Conservation (phyloP, 306 rosid genomes). For the Herpetospermum pedunculosum region DNA sequence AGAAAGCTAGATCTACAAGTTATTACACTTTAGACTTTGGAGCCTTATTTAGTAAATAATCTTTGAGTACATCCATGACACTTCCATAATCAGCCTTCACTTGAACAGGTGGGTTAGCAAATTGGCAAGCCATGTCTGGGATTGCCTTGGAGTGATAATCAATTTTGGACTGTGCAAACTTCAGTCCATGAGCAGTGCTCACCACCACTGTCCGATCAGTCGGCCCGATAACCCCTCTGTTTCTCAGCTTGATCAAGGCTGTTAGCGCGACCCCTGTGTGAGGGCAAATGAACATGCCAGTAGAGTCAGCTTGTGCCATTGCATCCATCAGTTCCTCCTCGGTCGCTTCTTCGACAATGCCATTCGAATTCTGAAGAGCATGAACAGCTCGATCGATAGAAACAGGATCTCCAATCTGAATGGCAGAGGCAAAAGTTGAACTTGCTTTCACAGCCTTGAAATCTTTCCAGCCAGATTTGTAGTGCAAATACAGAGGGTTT, state of each 20-base stretch:
- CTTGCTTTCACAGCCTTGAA: constrained; percentile 45
- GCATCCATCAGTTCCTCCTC: constrained; percentile 84
- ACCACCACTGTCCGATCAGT: constrained; percentile 69
- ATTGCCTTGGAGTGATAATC: constrained; percentile 42
- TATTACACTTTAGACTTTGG: constrained; percentile 2
- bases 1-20: neutral
- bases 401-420: constrained; percentile 87
- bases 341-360: constrained; percentile 78
- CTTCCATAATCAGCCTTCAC: constrained; percentile 36
- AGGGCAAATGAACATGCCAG: constrained; percentile 82
- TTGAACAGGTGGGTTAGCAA: constrained; percentile 36
- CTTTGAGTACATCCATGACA: constrained; percentile 42
- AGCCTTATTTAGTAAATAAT: constrained; percentile 23
- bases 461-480: constrained; percentile 53
- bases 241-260: constrained; percentile 59
- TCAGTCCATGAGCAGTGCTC: constrained; percentile 80
- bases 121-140: constrained; percentile 30
- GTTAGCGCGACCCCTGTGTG: constrained; percentile 75
- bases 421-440: constrained; percentile 63
- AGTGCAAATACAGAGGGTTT: constrained; percentile 56
- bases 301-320: constrained; percentile 66
- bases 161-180: constrained; percentile 46
- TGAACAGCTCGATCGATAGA: constrained; percentile 68
- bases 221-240: constrained; percentile 39
- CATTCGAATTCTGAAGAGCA: constrained; percentile 47